Evolutionary conservation across 371 early-diverging fungal species (phyloP), one percentile per base, ranked within the genome.

Genomic region (Gilbertella persicaria): DNA sequence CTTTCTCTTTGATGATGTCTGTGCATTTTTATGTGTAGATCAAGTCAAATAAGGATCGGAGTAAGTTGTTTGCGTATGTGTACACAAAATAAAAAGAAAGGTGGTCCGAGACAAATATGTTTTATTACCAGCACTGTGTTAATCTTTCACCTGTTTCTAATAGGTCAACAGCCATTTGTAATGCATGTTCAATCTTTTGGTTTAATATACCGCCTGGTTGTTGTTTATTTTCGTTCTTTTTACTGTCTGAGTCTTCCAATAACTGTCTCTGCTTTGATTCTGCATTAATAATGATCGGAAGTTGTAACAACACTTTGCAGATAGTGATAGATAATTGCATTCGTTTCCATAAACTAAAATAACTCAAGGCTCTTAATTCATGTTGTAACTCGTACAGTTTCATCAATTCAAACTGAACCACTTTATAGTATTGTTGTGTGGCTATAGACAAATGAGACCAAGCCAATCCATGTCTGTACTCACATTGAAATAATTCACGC

Each of bases 311-410:
- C 4, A 82, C 67, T 61, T 75, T 76, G 40, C 80, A 75, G 45
- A 86, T 67, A 16, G 80, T 78, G 38, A 86, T 68, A 1, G 83
- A 79, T 33, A 83, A 30, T 23, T 75, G 69, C 58, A 86, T 74
- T 14, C 86, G 73, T 25, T 78, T 75, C 68, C 82, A 70, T 19
- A 86, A 58, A 57, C 80, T 81, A 53, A 84, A 75, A 44, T 83
- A 83, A 4, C 81, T 79, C 13, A 86, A 56, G 6, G 73, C 59
- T 12, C 84, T 73, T 52, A 86, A 58, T 52, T 80, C 73, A 17
- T 79, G 78, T 57, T 86, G 83, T 25, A 83, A 60, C 29, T 86
- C 86, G 8, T 81, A 83, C 24, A 86, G 58, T 20, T 76, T 73
- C 59, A 83, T 72, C 5, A 86, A 58, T 38, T 86, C 83, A 57